phyloP scores from a whole-genome alignment of 176 grass and related monocot species.

The Panicum miliaceum region DNA sequence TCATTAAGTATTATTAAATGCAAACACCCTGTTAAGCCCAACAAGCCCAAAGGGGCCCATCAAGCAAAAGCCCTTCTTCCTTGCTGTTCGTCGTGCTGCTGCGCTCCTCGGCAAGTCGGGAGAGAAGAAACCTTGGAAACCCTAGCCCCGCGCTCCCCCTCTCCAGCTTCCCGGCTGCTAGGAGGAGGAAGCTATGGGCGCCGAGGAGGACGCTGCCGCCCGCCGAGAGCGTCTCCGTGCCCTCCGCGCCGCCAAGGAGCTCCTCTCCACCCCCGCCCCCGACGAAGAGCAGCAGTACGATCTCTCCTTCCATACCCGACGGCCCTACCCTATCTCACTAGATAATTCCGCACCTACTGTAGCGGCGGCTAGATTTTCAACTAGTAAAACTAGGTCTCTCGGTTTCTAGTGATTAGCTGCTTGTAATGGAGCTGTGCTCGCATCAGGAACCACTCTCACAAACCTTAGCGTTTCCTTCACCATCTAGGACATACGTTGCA shows the following conservation, averaged over 20 bases:
- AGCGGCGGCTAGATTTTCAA: background rate
- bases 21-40: background rate
- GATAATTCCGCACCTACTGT: background rate
- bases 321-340: background rate
- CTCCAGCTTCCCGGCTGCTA: background rate
- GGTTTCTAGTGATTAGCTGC: background rate
- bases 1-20: no score
- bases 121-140: slow-evolving; percentile 41
- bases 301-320: background rate
- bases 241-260: slow-evolving; percentile 74
- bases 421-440: background rate
- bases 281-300: slow-evolving; percentile 34
- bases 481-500: no score
- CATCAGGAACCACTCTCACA: background rate
- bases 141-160: slow-evolving; percentile 34
- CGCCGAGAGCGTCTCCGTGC: slow-evolving; percentile 68
- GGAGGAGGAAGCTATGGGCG: slow-evolving; percentile 42
- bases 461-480: background rate
- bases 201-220: slow-evolving; percentile 55
- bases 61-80: background rate
- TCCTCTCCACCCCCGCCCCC: slow-evolving; percentile 44
- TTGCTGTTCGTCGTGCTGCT: background rate
- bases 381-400: background rate
- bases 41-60: slow-evolving; percentile 3
- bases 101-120: background rate